These are phyloP conservation scores for Cercospora sesami DNA, from an alignment of 2,329 filamentous ascomycete species.

Conservation along the genomic window DNA sequence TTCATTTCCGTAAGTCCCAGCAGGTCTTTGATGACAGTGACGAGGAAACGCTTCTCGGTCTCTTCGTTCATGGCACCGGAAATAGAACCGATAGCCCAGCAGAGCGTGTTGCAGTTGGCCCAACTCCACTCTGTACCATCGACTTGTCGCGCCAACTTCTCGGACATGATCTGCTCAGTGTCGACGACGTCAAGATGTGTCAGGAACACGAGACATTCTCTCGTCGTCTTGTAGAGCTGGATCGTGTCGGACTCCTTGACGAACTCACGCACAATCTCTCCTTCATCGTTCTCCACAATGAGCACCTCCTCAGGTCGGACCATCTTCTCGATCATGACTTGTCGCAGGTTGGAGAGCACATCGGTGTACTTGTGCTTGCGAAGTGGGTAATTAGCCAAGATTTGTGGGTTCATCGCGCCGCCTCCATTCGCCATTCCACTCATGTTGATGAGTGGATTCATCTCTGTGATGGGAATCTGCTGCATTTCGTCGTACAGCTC, in stretches of 20 bases:
- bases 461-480: slow-evolving; percentile 84
- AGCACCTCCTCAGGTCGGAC: slow-evolving; percentile 95
- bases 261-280: slow-evolving; percentile 97
- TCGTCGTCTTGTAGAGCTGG: slow-evolving; percentile 97
- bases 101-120: slow-evolving; percentile 99
- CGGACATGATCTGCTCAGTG: slow-evolving; percentile 98
- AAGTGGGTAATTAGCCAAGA: slow-evolving; percentile 87
- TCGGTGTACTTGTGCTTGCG: slow-evolving; percentile 98
- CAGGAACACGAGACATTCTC: slow-evolving; percentile 94
- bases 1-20: slow-evolving; percentile 98
- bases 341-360: slow-evolving; percentile 86
- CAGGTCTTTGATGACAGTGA: slow-evolving; percentile 98
- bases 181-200: slow-evolving; percentile 97
- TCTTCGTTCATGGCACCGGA: slow-evolving; percentile 99
- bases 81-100: slow-evolving; percentile 98
- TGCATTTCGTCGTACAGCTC: slow-evolving; percentile 99
- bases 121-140: slow-evolving; percentile 97
- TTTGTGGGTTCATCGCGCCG: slow-evolving; percentile 78
- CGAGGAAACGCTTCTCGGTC: slow-evolving; percentile 96
- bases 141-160: slow-evolving; percentile 92
- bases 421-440: slow-evolving; percentile 71
- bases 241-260: slow-evolving; percentile 99
- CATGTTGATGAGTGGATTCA: slow-evolving; percentile 85
- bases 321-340: slow-evolving; percentile 99
- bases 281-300: slow-evolving; percentile 99